These are phyloP conservation scores for Suhomyces kilbournensis DNA, from an alignment of 805 yeast species.

Conservation along the genomic window DNA sequence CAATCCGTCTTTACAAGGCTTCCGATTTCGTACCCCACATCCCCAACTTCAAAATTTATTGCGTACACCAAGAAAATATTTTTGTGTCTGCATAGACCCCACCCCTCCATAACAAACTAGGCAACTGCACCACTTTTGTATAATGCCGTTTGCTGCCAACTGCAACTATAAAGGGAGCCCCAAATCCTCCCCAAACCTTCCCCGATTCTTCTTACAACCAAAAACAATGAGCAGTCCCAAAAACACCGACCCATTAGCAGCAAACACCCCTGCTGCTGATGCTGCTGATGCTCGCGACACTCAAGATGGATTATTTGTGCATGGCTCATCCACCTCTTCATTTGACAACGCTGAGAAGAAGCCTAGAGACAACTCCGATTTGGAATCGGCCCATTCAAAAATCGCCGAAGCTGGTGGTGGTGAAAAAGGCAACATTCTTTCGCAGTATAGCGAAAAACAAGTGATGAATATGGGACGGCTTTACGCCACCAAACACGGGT, in stretches of 20 bases:
- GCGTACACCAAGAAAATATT: not conserved
- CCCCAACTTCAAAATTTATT: not conserved
- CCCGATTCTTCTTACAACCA: not conserved
- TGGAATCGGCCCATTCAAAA: constrained; percentile 5
- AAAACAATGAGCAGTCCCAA: not conserved
- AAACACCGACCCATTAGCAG: not conserved
- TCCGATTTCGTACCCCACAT: not conserved
- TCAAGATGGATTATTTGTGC: constrained; percentile 14
- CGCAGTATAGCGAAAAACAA: constrained; percentile 59
- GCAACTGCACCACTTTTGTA: not conserved
- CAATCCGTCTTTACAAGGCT: not conserved
- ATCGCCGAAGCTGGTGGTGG: constrained; percentile 11
- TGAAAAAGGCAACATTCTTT: constrained; percentile 44
- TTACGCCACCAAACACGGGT: constrained; percentile 54
- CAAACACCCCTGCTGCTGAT: not conserved
- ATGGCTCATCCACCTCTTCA: constrained; percentile 11
- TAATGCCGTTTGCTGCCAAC: not conserved
- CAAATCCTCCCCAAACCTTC: not conserved
- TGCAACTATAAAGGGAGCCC: not conserved
- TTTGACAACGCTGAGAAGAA: constrained; percentile 10
- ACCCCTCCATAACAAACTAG: not conserved
- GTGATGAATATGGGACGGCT: constrained; percentile 68
- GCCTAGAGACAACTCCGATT: constrained; percentile 2
- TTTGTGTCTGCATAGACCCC: not conserved
- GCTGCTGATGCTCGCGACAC: not conserved